Base-by-base conservation (phyloP, 2,329 filamentous ascomycete species). In the Aquanectria penicillioides region DNA sequence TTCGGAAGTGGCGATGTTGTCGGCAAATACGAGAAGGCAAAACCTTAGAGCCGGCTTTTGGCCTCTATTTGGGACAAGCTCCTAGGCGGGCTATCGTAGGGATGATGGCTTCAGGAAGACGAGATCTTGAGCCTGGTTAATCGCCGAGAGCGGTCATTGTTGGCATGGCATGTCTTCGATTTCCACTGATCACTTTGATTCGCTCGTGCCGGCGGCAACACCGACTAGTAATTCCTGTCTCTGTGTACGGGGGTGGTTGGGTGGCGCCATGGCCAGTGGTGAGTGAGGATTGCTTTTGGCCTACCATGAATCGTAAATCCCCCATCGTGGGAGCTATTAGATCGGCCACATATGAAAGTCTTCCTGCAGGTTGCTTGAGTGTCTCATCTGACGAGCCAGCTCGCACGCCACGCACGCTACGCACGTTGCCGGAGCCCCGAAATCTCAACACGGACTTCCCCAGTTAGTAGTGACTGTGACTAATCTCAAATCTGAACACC, bases 21-120 rank as follows among this genome's bases (percentile, higher is more conserved):
- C 29, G 37, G 43, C 15, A 47, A 57, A 44, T 40, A 40, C 40
- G 47, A 57, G 40, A 46, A 34, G 2, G 25, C 33, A 37, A 29
- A 37, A 41, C 17, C 22, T 29, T 46, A 46, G 41, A 51, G 13
- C 31, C 48, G 41, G 38, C 28, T 12, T 40, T 41, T 31, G 25
- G 22, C 15, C 13, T 33, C 28, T 46, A 11, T 31, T 44, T 46
- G 29, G 23, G 46, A 23, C 10, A 25, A 12, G 18, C 15, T 31
- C 9, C 34, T 40, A 31, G 17, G 25, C 23, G 7, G 34, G 25
- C 31, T 33, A 9, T 18, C 31, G 15, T 25, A 15, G 47, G 25
- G n/a, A 8, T 31, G 29, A 18, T 50, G 28, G 26, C 23, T 46
- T 37, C 34, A 18, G 31, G 18, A 29, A 12, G 15, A 10, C 36